Evolutionary conservation across 768 basidiomycete species (phyloP).

Genomic region (Rhodotorula kratochvilovae): DNA sequence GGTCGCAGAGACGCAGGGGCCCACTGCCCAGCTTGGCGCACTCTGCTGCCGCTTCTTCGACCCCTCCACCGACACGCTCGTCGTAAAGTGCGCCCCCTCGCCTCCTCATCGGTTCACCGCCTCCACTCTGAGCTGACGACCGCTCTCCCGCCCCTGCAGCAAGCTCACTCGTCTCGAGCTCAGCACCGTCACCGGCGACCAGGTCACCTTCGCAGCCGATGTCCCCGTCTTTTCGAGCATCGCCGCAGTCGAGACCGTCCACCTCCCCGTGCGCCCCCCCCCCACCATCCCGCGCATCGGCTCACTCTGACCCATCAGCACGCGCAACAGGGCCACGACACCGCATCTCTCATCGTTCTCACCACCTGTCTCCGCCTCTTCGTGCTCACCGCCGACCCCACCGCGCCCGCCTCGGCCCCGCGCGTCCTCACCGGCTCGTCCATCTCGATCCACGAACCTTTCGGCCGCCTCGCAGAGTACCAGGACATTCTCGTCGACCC

Average conservation of each 20-base stretch:
- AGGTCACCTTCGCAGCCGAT: constrained; percentile 8
- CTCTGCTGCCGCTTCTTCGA: constrained; percentile 19
- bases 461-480: constrained; percentile 25
- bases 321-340: neutral
- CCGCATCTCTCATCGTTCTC: constrained; percentile 34
- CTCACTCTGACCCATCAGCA: neutral
- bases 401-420: neutral
- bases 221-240: constrained; percentile 28
- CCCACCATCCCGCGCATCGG: too few relatives aligned
- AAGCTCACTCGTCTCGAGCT: constrained; percentile 38
- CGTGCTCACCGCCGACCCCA: constrained; percentile 22
- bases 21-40: constrained; percentile 32
- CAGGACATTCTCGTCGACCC: constrained; percentile 32
- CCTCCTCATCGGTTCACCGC: neutral
- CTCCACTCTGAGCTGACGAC: neutral
- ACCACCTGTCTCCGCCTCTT: constrained; percentile 39
- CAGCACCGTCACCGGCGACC: constrained; percentile 8
- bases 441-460: constrained; percentile 31
- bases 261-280: constrained; percentile 16
- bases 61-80: neutral
- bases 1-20: constrained; percentile 27
- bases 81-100: constrained; percentile 29
- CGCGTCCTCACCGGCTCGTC: neutral
- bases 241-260: constrained; percentile 26
- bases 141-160: constrained; percentile 8